Percentiles rank a stretch among this genome's conserved stretches.
Conservation (phyloP, 2,329 filamentous ascomycete species). For the Diaporthe vaccinii region DNA sequence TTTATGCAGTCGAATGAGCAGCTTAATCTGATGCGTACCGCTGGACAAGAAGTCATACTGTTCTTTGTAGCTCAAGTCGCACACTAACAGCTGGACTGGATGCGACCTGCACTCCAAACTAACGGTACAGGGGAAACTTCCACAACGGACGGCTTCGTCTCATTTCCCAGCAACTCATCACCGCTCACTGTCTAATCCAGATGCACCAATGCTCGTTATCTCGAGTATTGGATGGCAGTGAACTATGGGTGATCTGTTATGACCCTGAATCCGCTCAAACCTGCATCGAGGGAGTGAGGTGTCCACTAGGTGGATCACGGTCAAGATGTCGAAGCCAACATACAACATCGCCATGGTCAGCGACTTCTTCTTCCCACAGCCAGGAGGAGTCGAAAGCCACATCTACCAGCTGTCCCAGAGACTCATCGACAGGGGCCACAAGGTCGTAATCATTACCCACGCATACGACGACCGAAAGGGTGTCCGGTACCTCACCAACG, state of each 20-base stretch:
- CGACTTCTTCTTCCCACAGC: slow-evolving; percentile 99
- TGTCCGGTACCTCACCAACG: slow-evolving; percentile 95
- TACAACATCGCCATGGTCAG: slow-evolving; percentile 92
- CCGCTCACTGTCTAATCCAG: neutral
- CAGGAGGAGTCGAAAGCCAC: slow-evolving; percentile 96
- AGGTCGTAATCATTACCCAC: slow-evolving; percentile 97
- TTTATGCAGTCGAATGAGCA: neutral
- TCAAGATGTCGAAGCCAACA: slow-evolving; percentile 66
- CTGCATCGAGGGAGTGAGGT: slow-evolving; percentile 12
- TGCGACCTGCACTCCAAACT: neutral
- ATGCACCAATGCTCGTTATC: neutral
- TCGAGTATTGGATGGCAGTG: neutral
- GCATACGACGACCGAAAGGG: slow-evolving; percentile 92
- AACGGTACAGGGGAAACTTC: slow-evolving; percentile 12
- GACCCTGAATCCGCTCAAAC: neutral
- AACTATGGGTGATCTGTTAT: slow-evolving; percentile 6
- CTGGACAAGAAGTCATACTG: neutral
- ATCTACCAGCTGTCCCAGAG: slow-evolving; percentile 98
- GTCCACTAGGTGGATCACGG: neutral
- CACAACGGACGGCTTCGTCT: neutral
- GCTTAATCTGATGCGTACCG: neutral
- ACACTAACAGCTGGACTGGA: neutral
- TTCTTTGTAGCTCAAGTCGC: neutral
- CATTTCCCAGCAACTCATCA: slow-evolving; percentile 13
- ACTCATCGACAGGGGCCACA: slow-evolving; percentile 96